Evolutionary conservation across 2,329 filamentous ascomycete species (phyloP).

Genomic region (Fusarium hostae): DNA sequence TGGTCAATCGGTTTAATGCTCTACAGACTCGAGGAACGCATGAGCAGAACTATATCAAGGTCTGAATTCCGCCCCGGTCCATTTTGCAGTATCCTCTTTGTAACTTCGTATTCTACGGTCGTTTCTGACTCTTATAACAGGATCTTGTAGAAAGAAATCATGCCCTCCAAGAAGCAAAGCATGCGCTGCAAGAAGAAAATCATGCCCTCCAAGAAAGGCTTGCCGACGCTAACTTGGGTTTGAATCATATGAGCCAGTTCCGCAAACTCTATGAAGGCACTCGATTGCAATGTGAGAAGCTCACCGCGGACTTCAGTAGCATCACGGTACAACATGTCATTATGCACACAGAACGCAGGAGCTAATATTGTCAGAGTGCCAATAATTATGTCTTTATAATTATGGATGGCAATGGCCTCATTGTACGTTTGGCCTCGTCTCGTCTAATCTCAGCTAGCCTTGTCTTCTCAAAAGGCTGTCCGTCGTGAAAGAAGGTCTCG

Average conservation of each 20-base stretch:
- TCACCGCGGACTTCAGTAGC: constrained; percentile 44
- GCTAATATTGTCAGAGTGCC: constrained; percentile 54
- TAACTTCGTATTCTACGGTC: not conserved
- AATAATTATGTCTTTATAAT: constrained; percentile 70
- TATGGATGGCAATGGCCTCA: constrained; percentile 71
- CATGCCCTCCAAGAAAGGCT: not conserved
- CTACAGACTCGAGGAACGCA: not conserved
- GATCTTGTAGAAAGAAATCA: not conserved
- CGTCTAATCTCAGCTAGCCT: not conserved
- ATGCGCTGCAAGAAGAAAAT: not conserved
- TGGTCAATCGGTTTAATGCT: not conserved
- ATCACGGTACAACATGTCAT: constrained; percentile 9
- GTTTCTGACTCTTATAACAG: not conserved
- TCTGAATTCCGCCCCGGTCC: not conserved
- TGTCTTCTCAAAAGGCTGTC: not conserved
- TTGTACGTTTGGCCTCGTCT: constrained; percentile 54
- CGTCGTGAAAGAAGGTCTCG: not conserved
- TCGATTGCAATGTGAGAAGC: not conserved
- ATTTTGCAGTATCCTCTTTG: not conserved
- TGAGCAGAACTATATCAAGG: not conserved
- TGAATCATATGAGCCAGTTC: not conserved
- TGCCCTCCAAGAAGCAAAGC: not conserved
- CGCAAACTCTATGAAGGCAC: not conserved
- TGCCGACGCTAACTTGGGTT: not conserved
- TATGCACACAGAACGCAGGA: constrained; percentile 10